A percentile compares a stretch with the other conserved stretches of the same genome.
phyloP scores from a whole-genome alignment of 345 rosid species.

The Alliaria petiolata region DNA sequence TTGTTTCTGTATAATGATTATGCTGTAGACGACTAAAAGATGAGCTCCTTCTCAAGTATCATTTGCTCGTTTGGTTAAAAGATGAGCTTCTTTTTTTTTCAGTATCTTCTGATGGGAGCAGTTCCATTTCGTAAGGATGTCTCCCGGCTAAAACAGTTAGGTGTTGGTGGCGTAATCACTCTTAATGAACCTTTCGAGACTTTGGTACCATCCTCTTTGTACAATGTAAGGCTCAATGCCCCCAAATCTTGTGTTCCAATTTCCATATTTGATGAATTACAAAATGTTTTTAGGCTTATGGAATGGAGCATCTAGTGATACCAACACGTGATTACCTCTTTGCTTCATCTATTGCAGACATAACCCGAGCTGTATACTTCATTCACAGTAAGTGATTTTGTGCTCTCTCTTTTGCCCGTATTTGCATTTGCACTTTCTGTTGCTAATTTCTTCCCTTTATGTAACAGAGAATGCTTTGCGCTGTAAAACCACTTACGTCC shows the following conservation, averaged over 20 bases:
- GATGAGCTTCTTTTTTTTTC: background rate
- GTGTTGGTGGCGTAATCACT: constrained; percentile 79
- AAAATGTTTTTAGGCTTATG: constrained; percentile 45
- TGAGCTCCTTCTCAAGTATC: background rate
- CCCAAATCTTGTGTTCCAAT: background rate
- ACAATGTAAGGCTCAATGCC: constrained; percentile 40
- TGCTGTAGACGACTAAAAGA: too few relatives aligned
- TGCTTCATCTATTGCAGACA: constrained; percentile 68
- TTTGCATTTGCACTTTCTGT: background rate
- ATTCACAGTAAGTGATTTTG: constrained; percentile 53
- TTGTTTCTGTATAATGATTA: too few relatives aligned
- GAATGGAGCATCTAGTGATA: constrained; percentile 78
- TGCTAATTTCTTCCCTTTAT: background rate
- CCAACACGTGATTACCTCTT: constrained; percentile 89
- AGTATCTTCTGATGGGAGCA: constrained; percentile 79
- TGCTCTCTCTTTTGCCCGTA: background rate
- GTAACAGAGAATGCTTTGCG: constrained; percentile 51
- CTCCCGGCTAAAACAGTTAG: constrained; percentile 59
- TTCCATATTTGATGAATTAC: background rate
- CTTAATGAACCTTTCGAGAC: constrained; percentile 83
- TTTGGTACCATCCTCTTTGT: constrained; percentile 69
- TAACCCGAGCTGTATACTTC: constrained; percentile 63
- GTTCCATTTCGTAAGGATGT: constrained; percentile 92
- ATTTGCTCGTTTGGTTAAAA: background rate
- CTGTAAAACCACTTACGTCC: constrained; percentile 76